Evolutionary conservation across 140 eudicot genomes (phyloP).

Genomic region (Oenanthe javanica): DNA sequence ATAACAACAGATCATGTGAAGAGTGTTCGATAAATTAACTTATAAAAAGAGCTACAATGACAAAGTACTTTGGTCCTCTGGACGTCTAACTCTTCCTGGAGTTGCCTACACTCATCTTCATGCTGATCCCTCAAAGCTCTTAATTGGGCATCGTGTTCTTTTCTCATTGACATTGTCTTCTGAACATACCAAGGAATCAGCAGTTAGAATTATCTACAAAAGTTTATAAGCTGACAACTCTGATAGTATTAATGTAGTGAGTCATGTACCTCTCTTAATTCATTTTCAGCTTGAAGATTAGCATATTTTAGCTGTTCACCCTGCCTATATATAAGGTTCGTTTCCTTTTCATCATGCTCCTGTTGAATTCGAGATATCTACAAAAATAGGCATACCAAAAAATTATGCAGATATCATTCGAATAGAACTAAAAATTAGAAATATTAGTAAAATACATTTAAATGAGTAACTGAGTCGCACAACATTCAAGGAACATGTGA

Average conservation of each 20-base stretch:
- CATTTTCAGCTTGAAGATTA: conserved; percentile 64
- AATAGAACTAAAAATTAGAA: neutral
- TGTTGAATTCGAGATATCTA: conserved; percentile 50
- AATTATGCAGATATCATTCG: neutral
- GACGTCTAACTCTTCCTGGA: conserved; percentile 76
- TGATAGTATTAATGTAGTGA: conserved; percentile 5
- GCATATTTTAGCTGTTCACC: conserved; percentile 50
- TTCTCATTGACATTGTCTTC: conserved; percentile 56
- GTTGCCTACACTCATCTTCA: conserved; percentile 80
- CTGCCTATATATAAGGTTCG: conserved; percentile 46
- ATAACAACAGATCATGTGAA: neutral
- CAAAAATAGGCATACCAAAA: conserved; percentile 14
- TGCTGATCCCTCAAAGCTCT: conserved; percentile 73
- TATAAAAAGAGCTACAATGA: neutral
- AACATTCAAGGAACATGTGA: neutral
- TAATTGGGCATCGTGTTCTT: conserved; percentile 82
- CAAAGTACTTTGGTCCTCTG: conserved; percentile 68
- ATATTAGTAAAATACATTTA: neutral
- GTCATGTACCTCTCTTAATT: conserved; percentile 64
- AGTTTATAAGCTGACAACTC: conserved; percentile 15
- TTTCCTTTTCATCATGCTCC: conserved; percentile 57
- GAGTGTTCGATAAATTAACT: conserved; percentile 7
- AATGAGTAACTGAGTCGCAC: neutral
- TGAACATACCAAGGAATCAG: conserved; percentile 17
- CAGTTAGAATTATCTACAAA: conserved; percentile 5